A percentile compares a stretch with the other conserved stretches of the same genome.
Evolutionary conservation across 257 asterid species (phyloP).

Genomic region (Solanum chiquidenum): DNA sequence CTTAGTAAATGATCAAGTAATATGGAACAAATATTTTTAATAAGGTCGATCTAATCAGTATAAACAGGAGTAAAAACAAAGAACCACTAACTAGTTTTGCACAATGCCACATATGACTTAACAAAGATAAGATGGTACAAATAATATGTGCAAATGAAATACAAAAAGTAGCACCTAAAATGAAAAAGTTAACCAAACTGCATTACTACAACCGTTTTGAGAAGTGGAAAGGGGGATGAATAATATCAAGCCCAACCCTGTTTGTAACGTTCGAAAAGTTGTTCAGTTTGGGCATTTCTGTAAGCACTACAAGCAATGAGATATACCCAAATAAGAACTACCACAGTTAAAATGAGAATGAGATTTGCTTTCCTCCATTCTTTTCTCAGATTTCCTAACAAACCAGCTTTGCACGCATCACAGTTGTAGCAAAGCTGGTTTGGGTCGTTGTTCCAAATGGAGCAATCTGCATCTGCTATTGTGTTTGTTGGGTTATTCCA

Average conservation of each 20-base stretch:
- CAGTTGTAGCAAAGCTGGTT: conserved; percentile 68
- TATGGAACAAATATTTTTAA: too few relatives aligned
- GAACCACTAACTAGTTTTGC: background rate
- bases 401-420: conserved; percentile 75
- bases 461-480: conserved; percentile 48
- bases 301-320: conserved; percentile 74
- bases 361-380: conserved; percentile 79
- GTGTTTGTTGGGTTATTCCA: conserved; percentile 56
- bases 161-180: background rate
- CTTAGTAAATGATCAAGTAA: too few relatives aligned
- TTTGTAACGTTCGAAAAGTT: conserved; percentile 48
- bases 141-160: background rate
- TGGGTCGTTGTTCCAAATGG: conserved; percentile 63
- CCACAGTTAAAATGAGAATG: conserved; percentile 61
- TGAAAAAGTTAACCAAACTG: background rate
- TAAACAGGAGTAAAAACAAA: background rate
- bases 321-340: conserved; percentile 57
- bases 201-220: background rate
- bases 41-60: too few relatives aligned
- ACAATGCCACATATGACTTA: background rate
- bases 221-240: background rate
- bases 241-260: conserved; percentile 40
- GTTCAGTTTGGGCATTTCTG: conserved; percentile 73
- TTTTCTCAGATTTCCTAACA: conserved; percentile 60
- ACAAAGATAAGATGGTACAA: background rate